Percentiles rank a stretch among this genome's conserved stretches.
Conservation (phyloP, 2,329 filamentous ascomycete genomes). For the Epichloe coenophiala region DNA sequence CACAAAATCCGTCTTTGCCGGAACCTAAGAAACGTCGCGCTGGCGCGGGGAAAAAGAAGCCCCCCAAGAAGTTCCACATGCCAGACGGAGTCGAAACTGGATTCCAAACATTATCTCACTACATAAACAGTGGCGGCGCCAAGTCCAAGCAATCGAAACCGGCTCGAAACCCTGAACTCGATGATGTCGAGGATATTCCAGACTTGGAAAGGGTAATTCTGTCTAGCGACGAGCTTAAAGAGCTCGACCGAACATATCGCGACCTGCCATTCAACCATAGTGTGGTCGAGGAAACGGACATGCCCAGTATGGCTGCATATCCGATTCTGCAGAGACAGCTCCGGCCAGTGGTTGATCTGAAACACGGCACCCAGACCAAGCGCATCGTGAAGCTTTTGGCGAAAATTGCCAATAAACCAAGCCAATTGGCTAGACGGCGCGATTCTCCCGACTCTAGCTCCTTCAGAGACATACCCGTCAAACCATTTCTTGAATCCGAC, state of each 20-base stretch:
- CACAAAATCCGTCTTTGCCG: constrained; percentile 55
- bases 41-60: constrained; percentile 47
- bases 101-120: constrained; percentile 38
- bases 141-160: constrained; percentile 15
- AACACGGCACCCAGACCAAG: constrained; percentile 56
- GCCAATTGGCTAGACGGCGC: constrained; percentile 21
- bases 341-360: constrained; percentile 47
- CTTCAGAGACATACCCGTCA: constrained; percentile 30
- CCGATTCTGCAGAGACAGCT: constrained; percentile 50
- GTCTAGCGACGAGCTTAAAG: constrained; percentile 36
- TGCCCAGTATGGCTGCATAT: constrained; percentile 50
- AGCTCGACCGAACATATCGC: constrained; percentile 55
- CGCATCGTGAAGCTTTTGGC: constrained; percentile 52
- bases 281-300: constrained; percentile 49
- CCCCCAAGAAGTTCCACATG: constrained; percentile 94
- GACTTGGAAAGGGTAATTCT: constrained; percentile 49
- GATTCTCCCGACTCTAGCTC: constrained; percentile 24
- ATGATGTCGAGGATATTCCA: constrained; percentile 41
- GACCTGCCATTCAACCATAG: constrained; percentile 48
- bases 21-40: constrained; percentile 57
- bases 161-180: constrained; percentile 26
- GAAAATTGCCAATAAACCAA: constrained; percentile 36
- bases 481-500: constrained; percentile 29
- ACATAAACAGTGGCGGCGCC: constrained; percentile 47
- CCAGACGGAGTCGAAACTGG: constrained; percentile 85